A percentile compares a stretch with the other conserved stretches of the same genome.
phyloP scores from a whole-genome alignment of 305 asterid species.

The Fraxinus latifolia region DNA sequence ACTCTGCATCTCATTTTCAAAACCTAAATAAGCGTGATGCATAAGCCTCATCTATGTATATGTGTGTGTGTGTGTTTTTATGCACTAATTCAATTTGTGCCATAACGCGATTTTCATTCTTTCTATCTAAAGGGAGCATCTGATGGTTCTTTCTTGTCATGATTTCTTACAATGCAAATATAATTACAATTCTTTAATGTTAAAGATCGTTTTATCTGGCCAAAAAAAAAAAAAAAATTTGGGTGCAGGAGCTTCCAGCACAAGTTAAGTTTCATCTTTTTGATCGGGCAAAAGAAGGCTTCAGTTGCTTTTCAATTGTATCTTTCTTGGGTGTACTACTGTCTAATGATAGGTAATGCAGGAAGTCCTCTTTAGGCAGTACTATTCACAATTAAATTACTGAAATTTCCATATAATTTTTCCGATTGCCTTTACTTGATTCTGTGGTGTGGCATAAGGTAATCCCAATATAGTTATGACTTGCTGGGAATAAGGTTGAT shows the following conservation, averaged over 20 bases:
- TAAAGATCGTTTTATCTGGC: slow-evolving; percentile 45
- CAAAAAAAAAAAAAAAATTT: slow-evolving; percentile 26
- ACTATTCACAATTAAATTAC: not conserved
- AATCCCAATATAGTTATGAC: not conserved
- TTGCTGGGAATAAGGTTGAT: too few relatives aligned
- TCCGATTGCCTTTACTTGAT: not conserved
- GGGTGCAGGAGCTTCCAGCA: slow-evolving; percentile 62
- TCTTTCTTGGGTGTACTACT: not conserved
- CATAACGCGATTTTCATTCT: not conserved
- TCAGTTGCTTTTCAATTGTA: not conserved
- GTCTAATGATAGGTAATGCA: not conserved
- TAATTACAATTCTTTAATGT: not conserved
- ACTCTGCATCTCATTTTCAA: not conserved
- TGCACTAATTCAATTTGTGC: not conserved
- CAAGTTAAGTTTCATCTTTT: slow-evolving; percentile 37
- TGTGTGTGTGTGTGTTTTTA: not conserved
- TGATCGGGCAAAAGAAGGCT: slow-evolving; percentile 3
- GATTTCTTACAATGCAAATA: not conserved
- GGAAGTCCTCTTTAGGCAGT: not conserved
- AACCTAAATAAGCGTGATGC: not conserved
- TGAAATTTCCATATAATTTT: not conserved
- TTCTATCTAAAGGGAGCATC: not conserved
- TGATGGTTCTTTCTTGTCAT: not conserved
- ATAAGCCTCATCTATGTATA: not conserved
- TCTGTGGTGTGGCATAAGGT: slow-evolving; percentile 18